These are phyloP conservation scores for Planoprotostelium fungivorum DNA, from an alignment of 78 protist genomes.

Conservation along the genomic window DNA sequence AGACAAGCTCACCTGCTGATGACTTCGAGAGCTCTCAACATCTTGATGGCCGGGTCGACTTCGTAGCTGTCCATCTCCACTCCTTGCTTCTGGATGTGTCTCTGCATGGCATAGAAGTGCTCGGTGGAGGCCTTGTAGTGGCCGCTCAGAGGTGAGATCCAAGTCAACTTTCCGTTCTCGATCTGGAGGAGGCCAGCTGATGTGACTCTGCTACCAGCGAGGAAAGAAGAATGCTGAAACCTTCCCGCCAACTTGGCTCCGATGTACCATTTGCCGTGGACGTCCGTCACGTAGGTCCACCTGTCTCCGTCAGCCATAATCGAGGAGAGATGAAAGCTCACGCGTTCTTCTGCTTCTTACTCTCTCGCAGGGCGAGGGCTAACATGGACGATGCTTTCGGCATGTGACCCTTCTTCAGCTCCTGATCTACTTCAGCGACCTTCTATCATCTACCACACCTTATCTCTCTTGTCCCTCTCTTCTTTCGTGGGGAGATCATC, in stretches of 20 bases:
- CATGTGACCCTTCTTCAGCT: neutral
- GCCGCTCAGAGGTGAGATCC: neutral
- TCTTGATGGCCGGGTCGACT: neutral
- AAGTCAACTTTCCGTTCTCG: neutral
- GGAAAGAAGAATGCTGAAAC: neutral
- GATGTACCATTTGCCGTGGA: neutral
- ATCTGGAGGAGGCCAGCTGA: neutral
- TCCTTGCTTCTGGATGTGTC: neutral
- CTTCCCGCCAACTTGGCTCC: neutral
- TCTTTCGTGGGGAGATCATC: neutral
- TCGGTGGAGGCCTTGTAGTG: neutral
- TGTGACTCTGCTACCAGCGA: neutral
- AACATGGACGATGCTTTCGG: neutral
- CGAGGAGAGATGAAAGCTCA: neutral
- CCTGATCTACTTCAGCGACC: neutral
- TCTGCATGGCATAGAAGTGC: neutral
- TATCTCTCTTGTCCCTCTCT: neutral
- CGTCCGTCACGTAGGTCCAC: neutral
- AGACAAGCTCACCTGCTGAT: neutral
- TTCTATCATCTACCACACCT: neutral
- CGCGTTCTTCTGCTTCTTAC: neutral
- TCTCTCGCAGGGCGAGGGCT: neutral
- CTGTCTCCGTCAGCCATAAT: neutral
- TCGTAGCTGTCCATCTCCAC: neutral
- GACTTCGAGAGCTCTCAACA: neutral